A percentile compares a stretch with the other conserved stretches of the same genome.
Evolutionary conservation across 2,329 filamentous ascomycete species (phyloP).

Genomic region (Aspergillus sojae): DNA sequence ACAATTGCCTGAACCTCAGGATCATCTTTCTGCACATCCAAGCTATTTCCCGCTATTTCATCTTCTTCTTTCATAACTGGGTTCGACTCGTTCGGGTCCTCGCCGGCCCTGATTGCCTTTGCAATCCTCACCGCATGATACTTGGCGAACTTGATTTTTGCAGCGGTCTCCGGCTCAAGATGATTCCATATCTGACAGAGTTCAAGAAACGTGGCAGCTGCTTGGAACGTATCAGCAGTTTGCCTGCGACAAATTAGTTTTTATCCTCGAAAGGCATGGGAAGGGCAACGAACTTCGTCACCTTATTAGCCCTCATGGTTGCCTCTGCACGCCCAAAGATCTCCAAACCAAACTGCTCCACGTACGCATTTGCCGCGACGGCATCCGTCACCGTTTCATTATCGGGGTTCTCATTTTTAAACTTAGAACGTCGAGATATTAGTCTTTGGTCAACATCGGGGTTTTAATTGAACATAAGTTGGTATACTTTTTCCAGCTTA

Average conservation of each 20-base stretch:
- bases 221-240: constrained; percentile 92
- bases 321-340: constrained; percentile 84
- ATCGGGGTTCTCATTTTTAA: constrained; percentile 70
- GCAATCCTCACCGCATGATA: constrained; percentile 91
- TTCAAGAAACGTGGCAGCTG: constrained; percentile 89
- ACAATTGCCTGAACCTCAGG: constrained; percentile 63
- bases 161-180: constrained; percentile 71
- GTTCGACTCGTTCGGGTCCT: constrained; percentile 90
- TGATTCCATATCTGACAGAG: constrained; percentile 81
- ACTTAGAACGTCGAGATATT: constrained; percentile 45
- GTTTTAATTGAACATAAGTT: background rate
- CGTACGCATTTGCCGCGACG: constrained; percentile 81
- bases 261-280: constrained; percentile 13
- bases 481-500: constrained; percentile 74
- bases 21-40: constrained; percentile 63
- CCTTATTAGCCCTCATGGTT: constrained; percentile 78
- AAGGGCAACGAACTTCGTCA: constrained; percentile 63
- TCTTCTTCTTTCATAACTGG: constrained; percentile 63
- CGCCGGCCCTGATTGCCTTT: constrained; percentile 85
- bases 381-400: constrained; percentile 89
- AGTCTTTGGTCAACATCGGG: constrained; percentile 11
- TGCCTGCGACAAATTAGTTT: constrained; percentile 57
- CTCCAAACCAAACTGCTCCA: constrained; percentile 90
- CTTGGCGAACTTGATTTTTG: constrained; percentile 95
- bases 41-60: constrained; percentile 40